These are phyloP conservation scores for Xylaria arbuscula DNA, from an alignment of 2,329 filamentous ascomycete genomes.

Conservation along the genomic window DNA sequence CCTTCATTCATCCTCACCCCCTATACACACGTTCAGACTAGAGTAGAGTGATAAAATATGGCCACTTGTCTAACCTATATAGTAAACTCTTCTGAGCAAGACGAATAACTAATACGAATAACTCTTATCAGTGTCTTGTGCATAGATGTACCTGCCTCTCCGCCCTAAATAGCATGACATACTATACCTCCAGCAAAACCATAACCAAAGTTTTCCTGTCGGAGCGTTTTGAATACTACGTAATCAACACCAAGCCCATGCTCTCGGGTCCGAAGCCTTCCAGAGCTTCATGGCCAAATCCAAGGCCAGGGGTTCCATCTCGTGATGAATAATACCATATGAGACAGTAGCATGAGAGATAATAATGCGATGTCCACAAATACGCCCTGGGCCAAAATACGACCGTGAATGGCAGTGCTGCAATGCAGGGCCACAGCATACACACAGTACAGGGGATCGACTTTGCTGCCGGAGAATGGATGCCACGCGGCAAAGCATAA, in stretches of 20 bases:
- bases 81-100: not conserved
- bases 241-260: not conserved
- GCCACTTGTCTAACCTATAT: not conserved
- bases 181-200: not conserved
- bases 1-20: not conserved
- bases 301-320: conserved; percentile 1
- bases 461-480: not conserved
- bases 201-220: too few relatives aligned
- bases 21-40: not conserved
- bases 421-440: not conserved
- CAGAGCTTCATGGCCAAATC: not conserved
- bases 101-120: not conserved
- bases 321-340: not conserved
- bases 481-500: not conserved
- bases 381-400: not conserved
- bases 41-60: not conserved
- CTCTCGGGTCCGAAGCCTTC: conserved; percentile 13
- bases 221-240: not conserved
- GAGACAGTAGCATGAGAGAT: conserved; percentile 5
- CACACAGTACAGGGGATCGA: not conserved
- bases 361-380: not conserved
- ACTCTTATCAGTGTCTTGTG: not conserved
- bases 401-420: conserved; percentile 1
- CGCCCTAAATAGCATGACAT: not conserved
- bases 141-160: not conserved